Evolutionary conservation across 2,329 filamentous ascomycete genomes (phyloP), one percentile per base, ranked within the genome.

Genomic region (Phaeomoniella chlamydospora): DNA sequence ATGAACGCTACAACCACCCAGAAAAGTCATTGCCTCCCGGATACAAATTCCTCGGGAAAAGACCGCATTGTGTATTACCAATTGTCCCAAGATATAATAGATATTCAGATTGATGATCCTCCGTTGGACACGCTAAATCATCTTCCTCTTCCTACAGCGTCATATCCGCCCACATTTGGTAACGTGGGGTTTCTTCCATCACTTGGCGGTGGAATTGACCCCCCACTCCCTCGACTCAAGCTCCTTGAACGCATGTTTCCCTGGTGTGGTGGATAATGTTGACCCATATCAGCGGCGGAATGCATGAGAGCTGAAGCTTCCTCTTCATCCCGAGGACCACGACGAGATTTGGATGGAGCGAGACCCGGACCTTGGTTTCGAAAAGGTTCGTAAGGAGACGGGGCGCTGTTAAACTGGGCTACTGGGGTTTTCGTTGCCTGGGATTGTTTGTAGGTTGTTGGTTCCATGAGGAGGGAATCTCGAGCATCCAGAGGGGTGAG

Each of bases 401-500:
- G 15, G 6, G 53, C 51, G 41, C 49, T 52, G 45, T 61, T 61
- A 48, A 59, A 58, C 29, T 57, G 56, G 48, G 52, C 58, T 46
- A 55, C 53, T n/a, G n/a, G n/a, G n/a, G n/a, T n/a, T n/a, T n/a
- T n/a, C 29, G n/a, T 18, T n/a, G 37, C 33, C 15, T 44, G 38
- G 4, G 41, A 40, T 5, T 40, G 37, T 49, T 61, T 62, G 52
- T 61, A 62, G 19, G 60, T 59, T 31, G 57, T 56, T 11, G 72
- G 70, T 36, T 80, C 74, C 56, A 85, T 75, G 39, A 94, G 75
- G 14, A 94, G 73, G 10, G 81, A 87, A 65, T 88, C 88, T 52
- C 83, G 80, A 2, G 85, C 81, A 50, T 92, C 83, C 29, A 94
- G 72, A 4, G 86, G 82, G 2, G 86, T 94, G 34, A 94, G 74